phyloP scores from a whole-genome alignment of 768 basidiomycete genomes.

The Cytidiella melzeri region DNA sequence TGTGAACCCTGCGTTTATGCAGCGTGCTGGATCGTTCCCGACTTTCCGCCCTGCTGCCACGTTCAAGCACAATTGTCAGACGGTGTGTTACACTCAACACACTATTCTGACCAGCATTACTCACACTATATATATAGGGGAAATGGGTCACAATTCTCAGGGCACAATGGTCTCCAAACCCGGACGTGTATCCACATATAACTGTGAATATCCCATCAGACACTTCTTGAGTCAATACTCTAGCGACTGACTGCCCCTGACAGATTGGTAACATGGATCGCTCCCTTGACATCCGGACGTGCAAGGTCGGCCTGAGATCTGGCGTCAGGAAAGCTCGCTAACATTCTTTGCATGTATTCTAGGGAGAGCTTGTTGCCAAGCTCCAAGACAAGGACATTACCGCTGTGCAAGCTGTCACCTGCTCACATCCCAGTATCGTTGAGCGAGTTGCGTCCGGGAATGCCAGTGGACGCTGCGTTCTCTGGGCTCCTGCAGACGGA shows the following conservation, averaged over 20 bases:
- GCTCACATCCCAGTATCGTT: constrained; percentile 70
- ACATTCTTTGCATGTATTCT: not conserved
- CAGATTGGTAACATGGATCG: constrained; percentile 80
- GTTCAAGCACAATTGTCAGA: constrained; percentile 74
- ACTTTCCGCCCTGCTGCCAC: constrained; percentile 58
- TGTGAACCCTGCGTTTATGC: constrained; percentile 45
- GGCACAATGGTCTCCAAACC: constrained; percentile 75
- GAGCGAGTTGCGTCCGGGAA: constrained; percentile 77
- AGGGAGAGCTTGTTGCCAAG: constrained; percentile 68
- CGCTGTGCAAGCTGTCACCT: constrained; percentile 87
- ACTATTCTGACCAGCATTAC: not conserved
- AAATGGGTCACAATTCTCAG: constrained; percentile 76
- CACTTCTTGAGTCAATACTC: not conserved
- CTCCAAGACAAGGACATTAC: constrained; percentile 59
- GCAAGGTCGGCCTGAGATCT: constrained; percentile 41
- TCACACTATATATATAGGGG: constrained; percentile 42
- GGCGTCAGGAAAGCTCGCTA: not conserved
- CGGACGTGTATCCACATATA: constrained; percentile 78
- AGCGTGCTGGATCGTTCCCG: constrained; percentile 44
- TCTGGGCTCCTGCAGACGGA: constrained; percentile 58
- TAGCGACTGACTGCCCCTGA: not conserved
- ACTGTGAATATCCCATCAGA: constrained; percentile 41
- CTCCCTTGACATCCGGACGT: constrained; percentile 66
- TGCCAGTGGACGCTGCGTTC: constrained; percentile 69
- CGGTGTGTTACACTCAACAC: constrained; percentile 36